A percentile compares a stretch with the other conserved stretches of the same genome.
Conservation (phyloP, 331 rosid genomes). For the Ulmus americana region DNA sequence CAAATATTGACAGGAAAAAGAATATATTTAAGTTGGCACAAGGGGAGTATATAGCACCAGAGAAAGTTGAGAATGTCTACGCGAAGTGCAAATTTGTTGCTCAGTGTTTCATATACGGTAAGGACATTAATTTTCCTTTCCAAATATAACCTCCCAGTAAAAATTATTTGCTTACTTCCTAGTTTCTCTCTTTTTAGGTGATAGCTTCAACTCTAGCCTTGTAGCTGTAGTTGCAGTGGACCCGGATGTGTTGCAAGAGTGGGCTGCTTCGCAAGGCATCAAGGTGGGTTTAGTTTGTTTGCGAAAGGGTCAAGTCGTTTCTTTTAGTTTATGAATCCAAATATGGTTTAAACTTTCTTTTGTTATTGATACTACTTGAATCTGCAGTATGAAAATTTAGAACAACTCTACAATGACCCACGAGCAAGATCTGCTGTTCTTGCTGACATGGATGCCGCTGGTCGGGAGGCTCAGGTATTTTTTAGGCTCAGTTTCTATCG, state of each 20-base stretch:
- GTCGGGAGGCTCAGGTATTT: constrained; percentile 68
- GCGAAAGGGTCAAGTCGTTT: too few relatives aligned
- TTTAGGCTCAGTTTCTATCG: too few relatives aligned
- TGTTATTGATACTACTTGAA: background rate
- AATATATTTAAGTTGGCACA: constrained; percentile 94
- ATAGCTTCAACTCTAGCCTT: constrained; percentile 72
- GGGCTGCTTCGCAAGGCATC: constrained; percentile 78
- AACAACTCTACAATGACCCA: constrained; percentile 71
- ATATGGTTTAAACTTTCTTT: background rate
- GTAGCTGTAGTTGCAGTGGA: constrained; percentile 77
- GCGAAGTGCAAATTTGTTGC: constrained; percentile 69
- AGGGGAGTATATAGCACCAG: constrained; percentile 96
- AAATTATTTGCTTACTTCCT: constrained; percentile 24
- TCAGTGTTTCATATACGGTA: constrained; percentile 77
- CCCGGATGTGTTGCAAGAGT: constrained; percentile 59
- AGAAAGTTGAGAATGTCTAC: constrained; percentile 80
- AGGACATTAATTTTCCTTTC: constrained; percentile 19
- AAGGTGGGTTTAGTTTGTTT: constrained; percentile 30
- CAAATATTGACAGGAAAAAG: constrained; percentile 52
- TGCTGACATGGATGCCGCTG: constrained; percentile 72
- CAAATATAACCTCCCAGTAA: background rate
- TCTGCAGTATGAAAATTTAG: constrained; percentile 51
- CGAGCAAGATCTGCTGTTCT: constrained; percentile 60
- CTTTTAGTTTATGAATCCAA: background rate
- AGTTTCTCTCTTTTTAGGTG: constrained; percentile 47